Evolutionary conservation across 352 stramenopile genomes (phyloP).

Genomic region (Thalassiosira ordinaria): DNA sequence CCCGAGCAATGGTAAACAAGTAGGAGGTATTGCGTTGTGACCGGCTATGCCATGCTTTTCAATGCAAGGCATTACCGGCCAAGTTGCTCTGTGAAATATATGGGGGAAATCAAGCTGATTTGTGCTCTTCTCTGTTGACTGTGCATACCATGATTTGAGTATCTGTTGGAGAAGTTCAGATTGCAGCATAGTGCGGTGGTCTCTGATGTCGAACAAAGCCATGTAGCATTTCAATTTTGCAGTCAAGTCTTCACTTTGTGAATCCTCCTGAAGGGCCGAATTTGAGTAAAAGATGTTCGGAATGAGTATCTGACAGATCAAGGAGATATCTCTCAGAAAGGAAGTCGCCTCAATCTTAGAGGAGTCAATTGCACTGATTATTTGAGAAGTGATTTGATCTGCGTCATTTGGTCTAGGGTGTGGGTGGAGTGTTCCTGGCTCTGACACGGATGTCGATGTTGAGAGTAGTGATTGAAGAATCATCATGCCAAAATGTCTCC

Average conservation of each 20-base stretch:
- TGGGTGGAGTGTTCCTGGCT: not conserved
- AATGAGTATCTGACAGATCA: slow-evolving; percentile 76
- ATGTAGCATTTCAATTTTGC: slow-evolving; percentile 43
- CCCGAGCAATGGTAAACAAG: slow-evolving; percentile 49
- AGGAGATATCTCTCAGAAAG: slow-evolving; percentile 69
- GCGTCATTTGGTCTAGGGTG: not conserved
- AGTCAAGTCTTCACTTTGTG: slow-evolving; percentile 3
- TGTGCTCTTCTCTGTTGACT: slow-evolving; percentile 39
- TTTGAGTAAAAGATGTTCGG: slow-evolving; percentile 56
- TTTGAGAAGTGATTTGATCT: slow-evolving; percentile 17
- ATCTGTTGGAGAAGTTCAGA: slow-evolving; percentile 60
- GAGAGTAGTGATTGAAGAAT: slow-evolving; percentile 38
- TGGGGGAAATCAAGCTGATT: slow-evolving; percentile 30
- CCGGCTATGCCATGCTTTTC: not conserved
- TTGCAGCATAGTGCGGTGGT: slow-evolving; percentile 58
- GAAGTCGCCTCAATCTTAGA: slow-evolving; percentile 62
- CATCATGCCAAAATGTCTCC: slow-evolving; percentile 40
- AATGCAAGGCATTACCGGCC: slow-evolving; percentile 24
- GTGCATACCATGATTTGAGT: slow-evolving; percentile 51
- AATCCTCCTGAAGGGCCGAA: slow-evolving; percentile 14
- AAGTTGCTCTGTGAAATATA: slow-evolving; percentile 22
- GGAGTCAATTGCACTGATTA: slow-evolving; percentile 61
- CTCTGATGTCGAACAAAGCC: slow-evolving; percentile 65
- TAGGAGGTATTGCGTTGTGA: slow-evolving; percentile 28
- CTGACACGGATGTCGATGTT: not conserved